Evolutionary conservation across 2,329 filamentous ascomycete species (phyloP).

Genomic region (Ophiostoma himal-ulmi): DNA sequence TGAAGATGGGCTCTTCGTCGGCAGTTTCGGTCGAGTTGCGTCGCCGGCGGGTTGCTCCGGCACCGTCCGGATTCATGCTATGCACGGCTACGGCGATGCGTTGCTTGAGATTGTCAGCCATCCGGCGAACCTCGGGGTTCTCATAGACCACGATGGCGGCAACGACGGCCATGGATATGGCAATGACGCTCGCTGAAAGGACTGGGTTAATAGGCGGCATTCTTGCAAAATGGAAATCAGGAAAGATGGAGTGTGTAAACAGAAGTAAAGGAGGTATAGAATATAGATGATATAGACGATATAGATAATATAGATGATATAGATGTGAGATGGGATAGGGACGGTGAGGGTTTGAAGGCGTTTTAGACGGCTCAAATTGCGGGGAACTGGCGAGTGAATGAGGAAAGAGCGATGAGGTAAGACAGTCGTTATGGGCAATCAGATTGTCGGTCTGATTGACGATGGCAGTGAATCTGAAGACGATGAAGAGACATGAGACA

Average conservation of each 20-base stretch:
- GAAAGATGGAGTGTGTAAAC: too few relatives aligned
- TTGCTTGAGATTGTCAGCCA: slow-evolving; percentile 55
- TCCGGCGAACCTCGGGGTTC: slow-evolving; percentile 56
- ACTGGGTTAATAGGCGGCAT: slow-evolving; percentile 55
- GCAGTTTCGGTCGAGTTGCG: slow-evolving; percentile 42
- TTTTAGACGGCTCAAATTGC: slow-evolving; percentile 7
- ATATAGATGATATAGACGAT: too few relatives aligned
- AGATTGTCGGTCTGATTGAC: neutral
- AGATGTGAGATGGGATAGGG: neutral
- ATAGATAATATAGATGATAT: neutral
- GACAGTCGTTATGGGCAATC: neutral
- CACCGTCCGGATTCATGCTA: slow-evolving; percentile 41
- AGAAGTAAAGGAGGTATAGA: too few relatives aligned
- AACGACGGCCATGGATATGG: slow-evolving; percentile 52
- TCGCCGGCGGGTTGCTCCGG: neutral
- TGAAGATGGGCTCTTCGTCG: slow-evolving; percentile 50
- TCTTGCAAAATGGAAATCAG: slow-evolving; percentile 17
- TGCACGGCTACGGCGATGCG: slow-evolving; percentile 56
- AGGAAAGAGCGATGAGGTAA: neutral
- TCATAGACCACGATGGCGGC: slow-evolving; percentile 58
- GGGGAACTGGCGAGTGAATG: slow-evolving; percentile 2
- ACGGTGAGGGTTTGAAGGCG: neutral
- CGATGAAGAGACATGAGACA: neutral
- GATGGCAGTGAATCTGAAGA: neutral
- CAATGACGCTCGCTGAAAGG: slow-evolving; percentile 53